phyloP scores from a whole-genome alignment of 257 asterid species.

The Solanum neorickii region DNA sequence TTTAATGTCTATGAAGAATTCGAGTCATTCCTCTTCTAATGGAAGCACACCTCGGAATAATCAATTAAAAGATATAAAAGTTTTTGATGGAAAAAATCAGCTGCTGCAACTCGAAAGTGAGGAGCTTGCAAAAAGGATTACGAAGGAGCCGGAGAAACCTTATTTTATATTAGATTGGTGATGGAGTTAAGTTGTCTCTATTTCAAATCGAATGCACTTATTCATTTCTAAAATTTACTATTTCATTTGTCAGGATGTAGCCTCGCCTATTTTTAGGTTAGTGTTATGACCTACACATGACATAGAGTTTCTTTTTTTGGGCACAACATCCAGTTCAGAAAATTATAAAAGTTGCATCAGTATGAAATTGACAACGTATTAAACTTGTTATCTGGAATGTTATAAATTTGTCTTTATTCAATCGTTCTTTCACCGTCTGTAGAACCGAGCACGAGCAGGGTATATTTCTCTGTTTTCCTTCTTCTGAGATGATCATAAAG shows the following conservation, averaged over 20 bases:
- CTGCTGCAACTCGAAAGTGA: not conserved
- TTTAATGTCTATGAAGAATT: not conserved
- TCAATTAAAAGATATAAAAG: not conserved
- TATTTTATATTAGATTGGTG: not conserved
- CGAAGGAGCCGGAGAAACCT: not conserved
- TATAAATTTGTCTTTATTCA: too few relatives aligned
- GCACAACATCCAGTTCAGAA: too few relatives aligned
- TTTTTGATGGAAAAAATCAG: not conserved
- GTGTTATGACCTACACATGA: too few relatives aligned
- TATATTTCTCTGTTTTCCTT: not conserved
- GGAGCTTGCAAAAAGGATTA: not conserved
- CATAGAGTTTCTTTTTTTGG: too few relatives aligned
- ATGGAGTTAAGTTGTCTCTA: not conserved
- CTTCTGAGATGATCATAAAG: not conserved
- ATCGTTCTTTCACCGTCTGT: too few relatives aligned
- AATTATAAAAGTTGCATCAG: too few relatives aligned
- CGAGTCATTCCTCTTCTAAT: not conserved
- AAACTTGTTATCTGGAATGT: too few relatives aligned
- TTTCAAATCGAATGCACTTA: not conserved
- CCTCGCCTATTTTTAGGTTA: too few relatives aligned
- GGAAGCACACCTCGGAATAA: not conserved
- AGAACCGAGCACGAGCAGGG: too few relatives aligned
- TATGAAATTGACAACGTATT: too few relatives aligned
- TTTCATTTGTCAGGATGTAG: too few relatives aligned
- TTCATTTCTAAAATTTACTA: too few relatives aligned